A percentile compares a stretch with the other conserved stretches of the same genome.
phyloP scores from a whole-genome alignment of 1,139 yeast species.

The Trichomonascaceae sp. region DNA sequence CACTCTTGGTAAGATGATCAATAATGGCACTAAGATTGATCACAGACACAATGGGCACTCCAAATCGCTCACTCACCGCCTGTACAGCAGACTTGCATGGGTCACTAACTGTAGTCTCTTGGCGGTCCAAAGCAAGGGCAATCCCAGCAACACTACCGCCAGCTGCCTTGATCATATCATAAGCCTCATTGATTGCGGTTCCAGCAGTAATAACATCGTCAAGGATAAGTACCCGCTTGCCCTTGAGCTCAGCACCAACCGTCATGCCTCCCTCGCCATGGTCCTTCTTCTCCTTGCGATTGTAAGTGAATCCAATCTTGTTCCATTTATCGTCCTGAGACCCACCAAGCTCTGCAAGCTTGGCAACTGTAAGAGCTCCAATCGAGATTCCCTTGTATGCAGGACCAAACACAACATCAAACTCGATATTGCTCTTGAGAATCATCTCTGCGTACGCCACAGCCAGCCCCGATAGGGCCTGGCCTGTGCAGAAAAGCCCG shows the following conservation, averaged over 20 bases:
- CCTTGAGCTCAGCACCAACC: slow-evolving; percentile 69
- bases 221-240: slow-evolving; percentile 64
- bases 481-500: slow-evolving; percentile 79
- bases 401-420: slow-evolving; percentile 90
- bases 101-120: slow-evolving; percentile 61
- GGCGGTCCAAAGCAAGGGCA: slow-evolving; percentile 87
- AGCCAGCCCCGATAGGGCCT: slow-evolving; percentile 63
- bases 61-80: slow-evolving; percentile 56
- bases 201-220: slow-evolving; percentile 99
- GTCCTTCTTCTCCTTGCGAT: slow-evolving; percentile 70
- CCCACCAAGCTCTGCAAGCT: slow-evolving; percentile 69
- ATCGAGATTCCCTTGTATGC: slow-evolving; percentile 97
- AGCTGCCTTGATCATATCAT: slow-evolving; percentile 57
- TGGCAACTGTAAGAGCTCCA: slow-evolving; percentile 85
- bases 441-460: slow-evolving; percentile 83
- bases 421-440: slow-evolving; percentile 63
- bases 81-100: slow-evolving; percentile 56
- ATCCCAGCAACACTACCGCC: slow-evolving; percentile 71
- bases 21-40: slow-evolving; percentile 68
- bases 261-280: slow-evolving; percentile 97
- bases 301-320: slow-evolving; percentile 33
- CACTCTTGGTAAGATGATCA: slow-evolving; percentile 37
- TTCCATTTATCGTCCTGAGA: slow-evolving; percentile 46
- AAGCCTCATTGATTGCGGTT: slow-evolving; percentile 92
- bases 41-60: slow-evolving; percentile 74